phyloP scores from a whole-genome alignment of 257 asterid genomes.

The Vinca minor region DNA sequence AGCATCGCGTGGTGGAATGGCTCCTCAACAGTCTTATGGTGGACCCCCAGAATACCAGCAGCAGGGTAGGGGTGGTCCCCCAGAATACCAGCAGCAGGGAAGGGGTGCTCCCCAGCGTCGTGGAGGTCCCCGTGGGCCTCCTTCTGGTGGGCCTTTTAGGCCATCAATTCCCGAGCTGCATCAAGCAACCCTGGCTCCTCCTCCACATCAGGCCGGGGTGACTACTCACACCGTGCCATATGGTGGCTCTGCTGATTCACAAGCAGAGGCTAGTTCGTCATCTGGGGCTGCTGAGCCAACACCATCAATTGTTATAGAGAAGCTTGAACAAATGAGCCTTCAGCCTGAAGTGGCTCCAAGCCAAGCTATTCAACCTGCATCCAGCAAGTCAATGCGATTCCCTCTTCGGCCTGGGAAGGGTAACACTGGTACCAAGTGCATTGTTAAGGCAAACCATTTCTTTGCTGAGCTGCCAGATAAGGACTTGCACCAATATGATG shows the following conservation, averaged over 20 bases:
- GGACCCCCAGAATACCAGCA: constrained; percentile 30
- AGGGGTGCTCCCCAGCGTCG: constrained; percentile 48
- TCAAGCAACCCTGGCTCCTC: constrained; percentile 76
- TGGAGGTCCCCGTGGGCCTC: constrained; percentile 59
- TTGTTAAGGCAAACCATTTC: constrained; percentile 91
- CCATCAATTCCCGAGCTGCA: constrained; percentile 91
- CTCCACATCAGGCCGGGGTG: constrained; percentile 43
- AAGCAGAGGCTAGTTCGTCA: constrained; percentile 47
- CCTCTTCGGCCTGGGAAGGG: constrained; percentile 94
- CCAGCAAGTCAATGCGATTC: constrained; percentile 77
- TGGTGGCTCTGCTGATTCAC: constrained; percentile 33
- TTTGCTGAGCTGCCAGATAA: constrained; percentile 87
- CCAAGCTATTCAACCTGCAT: constrained; percentile 55
- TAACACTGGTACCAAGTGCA: constrained; percentile 51
- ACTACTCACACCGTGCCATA: constrained; percentile 33
- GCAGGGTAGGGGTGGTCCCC: constrained; percentile 43
- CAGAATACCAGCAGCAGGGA: constrained; percentile 33
- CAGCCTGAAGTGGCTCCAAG: constrained; percentile 39
- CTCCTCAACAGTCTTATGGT: constrained; percentile 30
- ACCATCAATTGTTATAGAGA: constrained; percentile 27
- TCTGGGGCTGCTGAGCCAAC: constrained; percentile 40
- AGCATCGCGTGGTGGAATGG: constrained; percentile 32
- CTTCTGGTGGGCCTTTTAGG: constrained; percentile 66
- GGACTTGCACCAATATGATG: constrained; percentile 92
- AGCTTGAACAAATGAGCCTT: constrained; percentile 37